Base-by-base conservation (phyloP, 2,329 filamentous ascomycete species). In the Myriosclerotinia curreyana region DNA sequence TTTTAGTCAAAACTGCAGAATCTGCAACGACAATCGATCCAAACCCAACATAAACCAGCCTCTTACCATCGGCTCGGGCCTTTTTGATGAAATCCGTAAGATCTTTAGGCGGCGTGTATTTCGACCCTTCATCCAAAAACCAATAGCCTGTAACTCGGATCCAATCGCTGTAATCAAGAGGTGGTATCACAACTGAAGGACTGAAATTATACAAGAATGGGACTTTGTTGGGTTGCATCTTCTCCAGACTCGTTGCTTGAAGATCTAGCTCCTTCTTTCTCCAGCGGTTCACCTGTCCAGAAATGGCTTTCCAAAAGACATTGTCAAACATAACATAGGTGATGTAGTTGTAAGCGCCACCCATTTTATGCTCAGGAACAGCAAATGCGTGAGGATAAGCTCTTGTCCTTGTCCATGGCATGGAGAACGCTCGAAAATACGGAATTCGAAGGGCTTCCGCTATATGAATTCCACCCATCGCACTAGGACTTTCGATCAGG, bases 191-290 rank as follows among this genome's bases (percentile, higher is more conserved):
- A 15, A 99, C 95, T 14, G 86, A 90, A 0, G 93, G 92, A 64
- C 91, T 96, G 76, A 97, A 98, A 77, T 97, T 98, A 80, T 99
- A 99, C 53, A 99, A 77, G 76, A 99, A 99, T 0, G 95, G 95
- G n/a, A 97, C 92, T 75, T 96, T 96, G 79, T 97, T 96, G 2
- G 91, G 88, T 77, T 97, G 92, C 85, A 99, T 86, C 78, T 93
- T 96, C 74, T 95, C 90, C 51, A 96, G 79, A 65, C 81, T 91
- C 1, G 95, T 99, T 68, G 87, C 88, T 60, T 88, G 90, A 36
- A 99, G 79, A 0, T 86, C 85, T 6, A 99, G 82, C 31, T 88
- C 84, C 68, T 87, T 89, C 75, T 91, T 92, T 68, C 95, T 86
- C 95, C 95, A 99, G 62, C 86, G 83, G 76, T 99, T 99, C 74